Base-by-base conservation (phyloP, 768 basidiomycete species). In the Neoboletus magnificus region DNA sequence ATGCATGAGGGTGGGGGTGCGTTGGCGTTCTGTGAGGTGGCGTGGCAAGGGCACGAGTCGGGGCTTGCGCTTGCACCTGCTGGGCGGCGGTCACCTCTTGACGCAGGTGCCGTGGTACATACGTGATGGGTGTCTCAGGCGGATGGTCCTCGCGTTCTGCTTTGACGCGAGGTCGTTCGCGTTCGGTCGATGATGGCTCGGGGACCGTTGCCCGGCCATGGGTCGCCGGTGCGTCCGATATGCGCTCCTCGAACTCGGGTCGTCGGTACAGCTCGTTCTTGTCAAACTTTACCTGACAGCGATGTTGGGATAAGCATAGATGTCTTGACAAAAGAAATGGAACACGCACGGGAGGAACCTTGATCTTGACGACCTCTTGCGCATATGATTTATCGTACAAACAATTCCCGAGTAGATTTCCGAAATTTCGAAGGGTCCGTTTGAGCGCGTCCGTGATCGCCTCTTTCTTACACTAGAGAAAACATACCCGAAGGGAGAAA, bases 401-500 rank as follows among this genome's bases (percentile, higher is more conserved):
- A 71, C 97, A 99, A 64, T 97, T 96, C 1, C 97, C 97, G 16
- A 98, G 78, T 3, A 98, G 76, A 68, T 95, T 97, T 39, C 97
- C 97, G 67, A 98, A 99, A 60, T 85, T 92, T 25, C 93, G 80
- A 10, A 99, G 78, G 1, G 93, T 84, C 32, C 96, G 86, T 72
- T 99, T 99, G 51, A 96, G 75, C 0, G 81, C 96, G 62, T 99
- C 97, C 0, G 97, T 99, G 0, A 98, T 87, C 2, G 97, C 95
- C 69, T 98, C 97, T 63, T 99, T 99, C 79, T 98, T 98, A 68
- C 91, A 93, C 97, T 99, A 63, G 32, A 40, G 54, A 56, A 46
- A 23, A 27, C 5, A 15, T 3, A 6, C 3, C 23, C 27, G 16
- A 15, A 25, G 35, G 16, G 6, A 25, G n/a, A n/a, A n/a, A n/a